A percentile compares a stretch with the other conserved stretches of the same genome.
phyloP scores from a whole-genome alignment of 2,329 filamentous ascomycete genomes.

The Colletotrichum viniferum region DNA sequence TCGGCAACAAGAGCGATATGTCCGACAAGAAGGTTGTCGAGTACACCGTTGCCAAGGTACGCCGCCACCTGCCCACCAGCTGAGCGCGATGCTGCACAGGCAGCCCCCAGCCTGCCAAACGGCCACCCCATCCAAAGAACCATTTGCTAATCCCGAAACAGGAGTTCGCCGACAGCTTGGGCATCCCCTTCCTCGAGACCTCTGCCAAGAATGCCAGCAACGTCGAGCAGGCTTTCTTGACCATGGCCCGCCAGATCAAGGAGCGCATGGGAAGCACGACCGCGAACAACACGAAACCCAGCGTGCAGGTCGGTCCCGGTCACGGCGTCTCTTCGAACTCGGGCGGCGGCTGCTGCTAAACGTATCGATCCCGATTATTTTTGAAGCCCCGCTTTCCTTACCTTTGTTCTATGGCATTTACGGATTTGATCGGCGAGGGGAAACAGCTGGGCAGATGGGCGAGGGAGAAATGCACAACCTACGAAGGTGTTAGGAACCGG shows the following conservation, averaged over 20 bases:
- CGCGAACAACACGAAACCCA: constrained; percentile 97
- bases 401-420: constrained; percentile 21
- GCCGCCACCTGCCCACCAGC: constrained; percentile 26
- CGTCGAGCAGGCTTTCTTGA: constrained; percentile 99
- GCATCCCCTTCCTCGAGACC: constrained; percentile 99
- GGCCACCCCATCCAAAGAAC: background rate
- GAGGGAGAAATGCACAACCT: constrained; percentile 5
- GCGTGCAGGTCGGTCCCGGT: constrained; percentile 92
- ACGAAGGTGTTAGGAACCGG: constrained; percentile 19
- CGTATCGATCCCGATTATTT: background rate
- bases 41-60: constrained; percentile 98
- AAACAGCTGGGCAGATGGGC: constrained; percentile 8
- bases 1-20: constrained; percentile 99
- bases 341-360: constrained; percentile 89
- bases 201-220: constrained; percentile 99
- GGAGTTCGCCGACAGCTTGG: constrained; percentile 99
- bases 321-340: constrained; percentile 90
- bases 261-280: constrained; percentile 98
- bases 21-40: constrained; percentile 99
- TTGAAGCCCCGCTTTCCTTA: constrained; percentile 19
- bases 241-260: constrained; percentile 99
- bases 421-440: constrained; percentile 21
- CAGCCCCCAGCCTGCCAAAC: background rate
- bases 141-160: constrained; percentile 40
- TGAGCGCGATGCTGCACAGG: background rate